These are phyloP conservation scores for Glaciozyma martinii DNA, from an alignment of 768 basidiomycete species.

Conservation along the genomic window DNA sequence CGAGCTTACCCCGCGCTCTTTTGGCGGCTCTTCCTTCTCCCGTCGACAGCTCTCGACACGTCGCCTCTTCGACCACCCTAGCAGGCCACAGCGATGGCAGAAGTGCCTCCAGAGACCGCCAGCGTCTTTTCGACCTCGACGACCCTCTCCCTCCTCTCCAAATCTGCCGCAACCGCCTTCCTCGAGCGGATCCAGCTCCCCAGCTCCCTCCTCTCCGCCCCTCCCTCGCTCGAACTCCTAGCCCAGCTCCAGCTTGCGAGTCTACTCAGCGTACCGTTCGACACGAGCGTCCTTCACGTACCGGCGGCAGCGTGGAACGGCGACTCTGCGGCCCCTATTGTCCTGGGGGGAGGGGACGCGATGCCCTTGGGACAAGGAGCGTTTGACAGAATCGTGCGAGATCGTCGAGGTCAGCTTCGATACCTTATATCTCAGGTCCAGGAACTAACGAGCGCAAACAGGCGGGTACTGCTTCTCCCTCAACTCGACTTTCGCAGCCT, in stretches of 20 bases:
- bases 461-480: conserved; percentile 23
- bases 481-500: conserved; percentile 5
- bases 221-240: conserved; percentile 23
- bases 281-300: conserved; percentile 13
- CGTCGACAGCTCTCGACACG: no score
- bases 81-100: no score
- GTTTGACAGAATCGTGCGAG: conserved; percentile 9
- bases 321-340: background rate
- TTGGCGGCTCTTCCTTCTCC: no score
- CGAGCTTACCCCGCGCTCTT: no score
- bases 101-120: no score
- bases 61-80: no score
- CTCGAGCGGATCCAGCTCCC: conserved; percentile 14
- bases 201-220: background rate
- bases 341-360: conserved; percentile 6
- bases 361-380: conserved; percentile 1
- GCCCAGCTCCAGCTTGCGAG: conserved; percentile 11
- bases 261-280: conserved; percentile 21
- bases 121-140: no score
- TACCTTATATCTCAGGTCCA: no score
- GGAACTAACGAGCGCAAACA: no score
- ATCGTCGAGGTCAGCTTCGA: background rate
- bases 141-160: background rate
- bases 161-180: conserved; percentile 7
- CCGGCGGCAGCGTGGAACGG: conserved; percentile 8